Evolutionary conservation across 768 basidiomycete genomes (phyloP), one percentile per base, ranked within the genome.

Genomic region (Hypholoma fasciculare): DNA sequence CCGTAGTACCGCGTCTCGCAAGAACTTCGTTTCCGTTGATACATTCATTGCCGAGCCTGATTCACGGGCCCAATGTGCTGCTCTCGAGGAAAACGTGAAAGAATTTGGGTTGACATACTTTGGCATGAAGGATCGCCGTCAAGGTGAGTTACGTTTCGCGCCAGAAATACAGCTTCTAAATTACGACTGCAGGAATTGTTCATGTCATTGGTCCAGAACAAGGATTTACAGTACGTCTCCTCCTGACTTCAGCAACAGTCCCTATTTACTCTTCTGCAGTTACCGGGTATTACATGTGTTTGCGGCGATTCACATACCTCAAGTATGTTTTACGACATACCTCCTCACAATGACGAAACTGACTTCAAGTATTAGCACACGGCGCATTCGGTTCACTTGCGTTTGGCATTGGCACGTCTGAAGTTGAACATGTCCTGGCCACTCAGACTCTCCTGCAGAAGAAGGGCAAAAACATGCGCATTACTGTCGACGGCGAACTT

Each of bases 221-320:
- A 77, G 94, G 94, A 39, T 96, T 96, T 70, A 95, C 94, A 47
- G 87, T 86, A 67, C 53, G 80, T 65, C 23, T 34, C 38, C 13
- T 17, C 52, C 55, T 39, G 16, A 26, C 27, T 42, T 48, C 27
- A 20, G 42, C 36, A 20, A 38, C 43, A 23, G 57, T 13, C 14
- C 26, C 46, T 52, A 39, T 26, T 55, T 16, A 50, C 3, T 34
- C n/a, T 19, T 40, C 44, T 27, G 19, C 63, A 89, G 87, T 79
- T 90, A 34, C 88, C 88, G 6, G 88, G 88, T 13, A 89, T 87
- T 47, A 90, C 88, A 37, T 90, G 88, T 67, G 94, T 95, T 52
- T 96, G 94, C 65, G 94, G 94, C 69, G 94, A 95, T 74, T 95
- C 93, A 4, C 94, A 95, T 76, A 95, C 94, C 23, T 92, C 93